Conservation (phyloP, 148 eudicot species). For the Persicaria tinctoria region DNA sequence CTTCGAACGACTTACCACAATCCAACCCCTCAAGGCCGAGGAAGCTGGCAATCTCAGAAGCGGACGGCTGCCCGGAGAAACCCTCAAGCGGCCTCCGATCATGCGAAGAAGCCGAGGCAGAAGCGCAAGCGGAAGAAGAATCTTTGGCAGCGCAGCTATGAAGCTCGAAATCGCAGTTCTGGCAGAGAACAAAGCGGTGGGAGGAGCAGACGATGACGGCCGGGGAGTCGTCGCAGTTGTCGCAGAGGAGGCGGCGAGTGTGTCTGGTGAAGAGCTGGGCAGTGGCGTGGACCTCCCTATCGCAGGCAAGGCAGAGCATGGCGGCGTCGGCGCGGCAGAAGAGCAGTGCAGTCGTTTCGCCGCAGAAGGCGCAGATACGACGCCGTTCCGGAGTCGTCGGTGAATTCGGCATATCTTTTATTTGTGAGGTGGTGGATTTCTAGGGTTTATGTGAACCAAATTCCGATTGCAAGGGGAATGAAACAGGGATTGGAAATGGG, state of each 20-base stretch:
- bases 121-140: neutral
- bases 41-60: conserved; percentile 33
- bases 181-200: conserved; percentile 49
- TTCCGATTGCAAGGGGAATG: neutral
- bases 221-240: conserved; percentile 55
- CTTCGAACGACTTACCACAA: conserved; percentile 9
- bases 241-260: conserved; percentile 62
- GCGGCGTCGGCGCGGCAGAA: conserved; percentile 90
- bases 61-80: conserved; percentile 57
- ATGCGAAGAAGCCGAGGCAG: conserved; percentile 21
- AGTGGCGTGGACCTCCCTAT: conserved; percentile 67
- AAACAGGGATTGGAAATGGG: too few species aligned
- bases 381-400: neutral
- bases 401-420: conserved; percentile 3
- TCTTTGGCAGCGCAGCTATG: conserved; percentile 19
- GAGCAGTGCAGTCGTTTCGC: conserved; percentile 35
- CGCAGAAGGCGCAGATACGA: conserved; percentile 65
- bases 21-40: conserved; percentile 56
- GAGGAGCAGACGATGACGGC: conserved; percentile 54
- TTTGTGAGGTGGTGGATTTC: neutral
- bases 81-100: conserved; percentile 77
- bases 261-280: conserved; percentile 68
- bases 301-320: conserved; percentile 63
- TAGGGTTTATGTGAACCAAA: neutral
- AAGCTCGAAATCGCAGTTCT: conserved; percentile 73